Base-by-base conservation (phyloP, 164 flowering plant genomes). In the Magnolia changhungtana region DNA sequence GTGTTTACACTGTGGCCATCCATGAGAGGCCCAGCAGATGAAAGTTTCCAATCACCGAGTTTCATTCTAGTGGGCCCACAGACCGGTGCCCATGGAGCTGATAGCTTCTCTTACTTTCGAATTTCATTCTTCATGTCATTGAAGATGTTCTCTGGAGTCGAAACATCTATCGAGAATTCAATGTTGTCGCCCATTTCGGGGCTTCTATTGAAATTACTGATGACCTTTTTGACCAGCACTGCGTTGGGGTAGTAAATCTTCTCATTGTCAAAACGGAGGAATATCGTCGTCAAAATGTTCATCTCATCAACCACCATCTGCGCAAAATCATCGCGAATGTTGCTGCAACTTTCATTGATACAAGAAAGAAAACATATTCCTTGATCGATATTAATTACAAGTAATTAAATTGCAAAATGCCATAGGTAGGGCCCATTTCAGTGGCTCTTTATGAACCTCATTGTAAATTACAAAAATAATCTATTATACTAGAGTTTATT, bases 271-370 rank as follows among this genome's bases (percentile, higher is more conserved):
- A 67, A 77, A 59, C 82, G 61, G 24, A 90, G 80, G 77, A 90
- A 88, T 16, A 87, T 84, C 0, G 93, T 90, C 4, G 89, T 82
- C 76, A 90, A 63, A 24, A 88, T 88, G 65, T 88, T 88, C 93
- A 90, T 90, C 79, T 88, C 90, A 73, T 90, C 90, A 3, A 90
- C 93, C 58, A 90, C 67, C 93, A 90, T 85, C 90, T 90, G 86
- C 2, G 31, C 31, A 29, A 29, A 29, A 29, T 29, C 31, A 29
- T 29, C 31, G 1, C 31, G 31, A 29, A 29, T 29, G 31, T 29
- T 29, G 31, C 31, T 29, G 2, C 31, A 29, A 29, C 31, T 29
- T 29, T 29, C 31, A 29, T 29, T 29, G 31, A 29, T 29, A 29
- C 31, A 29, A 29, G 31, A 29, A 29, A 29, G 31, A 29, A 29